Percentiles rank a stretch among this genome's conserved stretches.
These are phyloP conservation scores for Albizia julibrissin DNA, from an alignment of 306 rosid species.

Conservation along the genomic window DNA sequence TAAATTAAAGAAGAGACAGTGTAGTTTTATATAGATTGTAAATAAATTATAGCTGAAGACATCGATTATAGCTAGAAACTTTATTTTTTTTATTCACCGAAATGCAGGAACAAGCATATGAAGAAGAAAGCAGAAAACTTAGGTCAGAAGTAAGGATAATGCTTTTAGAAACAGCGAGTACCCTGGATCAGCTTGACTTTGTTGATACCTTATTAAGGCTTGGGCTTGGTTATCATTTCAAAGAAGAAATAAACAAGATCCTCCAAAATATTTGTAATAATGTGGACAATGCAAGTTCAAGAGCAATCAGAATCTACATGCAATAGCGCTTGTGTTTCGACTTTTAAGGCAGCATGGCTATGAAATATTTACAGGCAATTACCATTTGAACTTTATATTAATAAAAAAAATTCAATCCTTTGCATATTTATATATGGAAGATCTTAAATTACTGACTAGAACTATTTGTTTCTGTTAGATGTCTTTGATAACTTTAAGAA, in stretches of 20 bases:
- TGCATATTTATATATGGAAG: not conserved
- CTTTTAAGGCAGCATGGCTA: not conserved
- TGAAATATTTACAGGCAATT: not conserved
- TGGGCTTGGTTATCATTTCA: constrained; percentile 46
- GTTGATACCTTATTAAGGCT: constrained; percentile 41
- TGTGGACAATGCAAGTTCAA: not conserved
- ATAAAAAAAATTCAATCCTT: not conserved
- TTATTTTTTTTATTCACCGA: not conserved
- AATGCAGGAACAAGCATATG: constrained; percentile 16
- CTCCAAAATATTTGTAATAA: not conserved
- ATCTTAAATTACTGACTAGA: too few relatives aligned
- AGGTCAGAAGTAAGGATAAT: constrained; percentile 25
- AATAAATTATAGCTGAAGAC: not conserved
- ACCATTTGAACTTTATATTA: too few relatives aligned
- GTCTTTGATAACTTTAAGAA: not conserved
- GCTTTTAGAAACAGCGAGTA: constrained; percentile 14
- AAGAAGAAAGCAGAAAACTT: not conserved
- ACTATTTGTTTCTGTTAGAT: not conserved
- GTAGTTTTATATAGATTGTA: too few relatives aligned
- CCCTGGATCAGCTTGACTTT: constrained; percentile 27
- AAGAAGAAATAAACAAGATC: constrained; percentile 16
- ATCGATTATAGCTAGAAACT: too few relatives aligned
- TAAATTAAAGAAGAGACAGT: too few relatives aligned
- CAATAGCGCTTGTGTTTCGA: not conserved
- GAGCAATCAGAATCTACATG: not conserved